Base-by-base conservation (phyloP, 768 basidiomycete genomes). In the Rubroboletus pulcherrimus region DNA sequence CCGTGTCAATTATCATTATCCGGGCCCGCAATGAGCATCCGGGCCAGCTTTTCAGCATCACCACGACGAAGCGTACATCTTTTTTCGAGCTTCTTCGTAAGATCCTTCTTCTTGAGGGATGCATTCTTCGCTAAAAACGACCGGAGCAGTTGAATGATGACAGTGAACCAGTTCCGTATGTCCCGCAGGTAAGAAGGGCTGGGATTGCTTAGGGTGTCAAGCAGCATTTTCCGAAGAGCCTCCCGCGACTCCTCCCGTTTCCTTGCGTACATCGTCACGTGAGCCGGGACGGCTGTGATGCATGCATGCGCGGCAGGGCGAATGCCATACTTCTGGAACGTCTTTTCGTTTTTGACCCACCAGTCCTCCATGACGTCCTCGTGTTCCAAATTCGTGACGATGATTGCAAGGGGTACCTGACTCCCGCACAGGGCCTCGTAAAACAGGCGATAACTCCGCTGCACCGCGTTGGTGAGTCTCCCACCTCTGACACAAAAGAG, bases 361-460 rank as follows among this genome's bases (percentile, higher is more conserved):
- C 61, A 62, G 4, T 46, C 6, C 41, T 55, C 60, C 60, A 60
- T 61, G 0, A 24, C 21, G 12, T 44, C 24, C 10, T 61, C 49
- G 2, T 17, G 2, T 31, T 61, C 60, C 8, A 61, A 31, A 8
- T 54, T n/a, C 1, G 60, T 61, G 26, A 61, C 48, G 19, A 61
- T 30, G 45, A 61, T 17, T 4, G 59, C 60, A 12, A 61, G 49
- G 1, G 54, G 61, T 3, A 55, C 61, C 7, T 48, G 29, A 30
- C 45, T 39, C 3, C 5, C 57, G 24, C 62, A 58, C 21, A 63
- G 11, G 19, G 58, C 14, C n/a, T 62, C 60, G 33, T 29, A 35
- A 33, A 62, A 62, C n/a, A 62, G 15, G n/a, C 49, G 48, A 29
- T 63, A 63, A 38, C 21, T 59, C 10, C 51, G 42, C 29, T 62